Evolutionary conservation across 768 basidiomycete species (phyloP), one percentile per base, ranked within the genome.

Genomic region (Pisolithus sp.): DNA sequence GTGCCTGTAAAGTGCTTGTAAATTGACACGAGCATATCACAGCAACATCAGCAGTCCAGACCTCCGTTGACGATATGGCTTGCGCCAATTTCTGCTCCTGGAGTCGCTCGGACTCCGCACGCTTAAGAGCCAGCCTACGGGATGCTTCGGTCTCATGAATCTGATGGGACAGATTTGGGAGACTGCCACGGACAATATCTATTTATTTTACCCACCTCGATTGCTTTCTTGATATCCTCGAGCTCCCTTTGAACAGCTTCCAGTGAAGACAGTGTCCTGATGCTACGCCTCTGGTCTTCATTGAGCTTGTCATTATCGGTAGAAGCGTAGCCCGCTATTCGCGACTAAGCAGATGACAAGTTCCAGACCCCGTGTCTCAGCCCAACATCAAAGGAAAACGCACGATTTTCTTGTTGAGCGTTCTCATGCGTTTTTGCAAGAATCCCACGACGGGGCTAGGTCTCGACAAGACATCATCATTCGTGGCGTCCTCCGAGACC

Each of bases 401-500:
- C 64, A 89, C 91, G 56, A 93, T 88, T 71, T 93, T 94, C 76
- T 93, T 93, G 50, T 75, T 77, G 20, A 89, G 77, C 37, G 78
- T 74, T 57, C 89, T 88, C 62, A 89, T 68, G 46, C 91, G 79
- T 71, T 92, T 93, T 61, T 76, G 75, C 55, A 94, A 71, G 55
- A 94, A 77, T 43, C 93, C 90, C 48, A 86, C 80, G 51, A 87
- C 77, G 7, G 90, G 84, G 55, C 85, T 87, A 17, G 65, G 69
- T 64, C 83, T 87, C 52, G 73, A 59, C 52, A 59, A 54, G 45
- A 63, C 51, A 24, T 80, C 80, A 54, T 79, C 80, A 5, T 71
- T 65, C 9, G 68, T 61, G 5, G 73, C 65, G 4, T 73, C 67
- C 53, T 77, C 73, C 8, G 71, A 59, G 31, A 70, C 54, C 5